These are phyloP conservation scores for Starmerella riodocensis DNA, from an alignment of 805 yeast species.

Conservation along the genomic window DNA sequence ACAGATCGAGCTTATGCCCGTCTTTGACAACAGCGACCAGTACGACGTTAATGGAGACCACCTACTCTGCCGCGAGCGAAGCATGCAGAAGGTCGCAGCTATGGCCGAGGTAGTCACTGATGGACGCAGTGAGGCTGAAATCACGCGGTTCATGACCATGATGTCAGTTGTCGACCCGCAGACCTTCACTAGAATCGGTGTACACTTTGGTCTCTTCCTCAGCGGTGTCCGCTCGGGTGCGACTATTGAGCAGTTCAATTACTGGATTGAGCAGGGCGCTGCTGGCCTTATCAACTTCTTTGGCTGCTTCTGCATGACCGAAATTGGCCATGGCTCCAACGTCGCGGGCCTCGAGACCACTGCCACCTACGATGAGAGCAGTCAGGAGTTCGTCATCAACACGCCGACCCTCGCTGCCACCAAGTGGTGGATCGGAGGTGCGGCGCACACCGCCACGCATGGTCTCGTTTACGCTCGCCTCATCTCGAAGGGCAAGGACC, in stretches of 20 bases:
- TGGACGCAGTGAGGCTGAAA: slow-evolving; percentile 23
- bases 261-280: slow-evolving; percentile 60
- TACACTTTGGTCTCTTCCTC: slow-evolving; percentile 75
- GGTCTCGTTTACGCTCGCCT: slow-evolving; percentile 74
- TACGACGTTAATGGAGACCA: slow-evolving; percentile 37
- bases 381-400: slow-evolving; percentile 58
- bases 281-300: slow-evolving; percentile 31
- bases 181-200: slow-evolving; percentile 69
- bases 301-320: slow-evolving; percentile 92
- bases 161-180: slow-evolving; percentile 48
- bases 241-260: slow-evolving; percentile 65
- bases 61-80: slow-evolving; percentile 27
- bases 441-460: slow-evolving; percentile 88
- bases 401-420: slow-evolving; percentile 90
- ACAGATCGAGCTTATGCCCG: slow-evolving; percentile 42
- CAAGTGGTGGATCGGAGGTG: slow-evolving; percentile 99
- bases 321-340: slow-evolving; percentile 84
- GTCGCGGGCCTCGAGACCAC: slow-evolving; percentile 91
- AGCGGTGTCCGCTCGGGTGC: slow-evolving; percentile 79
- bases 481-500: slow-evolving; percentile 67
- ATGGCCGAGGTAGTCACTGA: slow-evolving; percentile 21
- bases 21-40: slow-evolving; percentile 31
- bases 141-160: slow-evolving; percentile 21
- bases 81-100: slow-evolving; percentile 24
- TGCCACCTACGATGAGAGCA: slow-evolving; percentile 56